These are phyloP conservation scores for Cucumis hystrix DNA, from an alignment of 306 rosid species.

Conservation along the genomic window DNA sequence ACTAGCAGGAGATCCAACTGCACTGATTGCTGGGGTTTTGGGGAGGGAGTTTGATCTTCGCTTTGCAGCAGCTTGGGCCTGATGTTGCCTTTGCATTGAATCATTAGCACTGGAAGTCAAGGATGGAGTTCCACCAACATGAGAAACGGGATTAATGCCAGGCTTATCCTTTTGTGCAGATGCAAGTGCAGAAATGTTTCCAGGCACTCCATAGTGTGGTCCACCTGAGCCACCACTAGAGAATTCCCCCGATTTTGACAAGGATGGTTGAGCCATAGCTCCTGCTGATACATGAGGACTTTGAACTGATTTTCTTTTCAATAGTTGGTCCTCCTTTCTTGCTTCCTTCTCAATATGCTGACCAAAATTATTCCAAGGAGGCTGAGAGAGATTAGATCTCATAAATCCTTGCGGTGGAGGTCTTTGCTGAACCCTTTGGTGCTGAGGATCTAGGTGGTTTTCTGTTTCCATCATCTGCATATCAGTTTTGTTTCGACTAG, in stretches of 20 bases:
- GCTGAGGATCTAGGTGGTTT: conserved; percentile 62
- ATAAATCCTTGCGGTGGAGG: conserved; percentile 35
- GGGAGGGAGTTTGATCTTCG: conserved; percentile 73
- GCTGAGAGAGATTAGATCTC: conserved; percentile 64
- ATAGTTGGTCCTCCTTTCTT: conserved; percentile 69
- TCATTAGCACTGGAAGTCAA: conserved; percentile 66
- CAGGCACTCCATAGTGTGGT: conserved; percentile 57
- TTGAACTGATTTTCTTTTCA: conserved; percentile 59
- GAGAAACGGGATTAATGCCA: conserved; percentile 37
- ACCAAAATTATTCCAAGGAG: conserved; percentile 60
- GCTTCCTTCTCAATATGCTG: conserved; percentile 66
- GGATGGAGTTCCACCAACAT: conserved; percentile 54
- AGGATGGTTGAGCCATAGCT: conserved; percentile 60
- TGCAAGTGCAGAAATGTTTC: conserved; percentile 32
- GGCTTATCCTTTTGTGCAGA: conserved; percentile 68
- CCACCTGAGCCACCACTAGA: conserved; percentile 82
- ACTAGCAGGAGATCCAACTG: conserved; percentile 84
- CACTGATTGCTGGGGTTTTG: conserved; percentile 61
- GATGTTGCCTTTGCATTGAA: conserved; percentile 77
- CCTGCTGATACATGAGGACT: conserved; percentile 85
- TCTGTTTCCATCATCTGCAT: conserved; percentile 47
- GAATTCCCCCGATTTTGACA: conserved; percentile 84
- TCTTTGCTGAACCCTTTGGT: conserved; percentile 45
- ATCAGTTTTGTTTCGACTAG: conserved; percentile 42
- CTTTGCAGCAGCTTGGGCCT: conserved; percentile 54